Evolutionary conservation across 2,329 filamentous ascomycete species (phyloP).

Genomic region (Pseudogymnoascus sp.): DNA sequence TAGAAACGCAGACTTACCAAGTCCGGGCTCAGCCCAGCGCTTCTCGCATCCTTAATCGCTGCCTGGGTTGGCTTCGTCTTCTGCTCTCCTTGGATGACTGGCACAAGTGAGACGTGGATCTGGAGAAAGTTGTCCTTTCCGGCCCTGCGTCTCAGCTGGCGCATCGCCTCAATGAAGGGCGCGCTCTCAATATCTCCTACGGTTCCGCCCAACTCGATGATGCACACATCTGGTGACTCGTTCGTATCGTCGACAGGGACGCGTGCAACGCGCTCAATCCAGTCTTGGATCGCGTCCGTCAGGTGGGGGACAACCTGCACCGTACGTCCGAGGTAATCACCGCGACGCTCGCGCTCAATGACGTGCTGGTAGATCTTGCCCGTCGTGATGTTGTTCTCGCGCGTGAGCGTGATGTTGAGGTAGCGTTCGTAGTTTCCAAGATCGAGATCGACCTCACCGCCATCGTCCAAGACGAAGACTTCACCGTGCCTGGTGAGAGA

Average conservation of each 20-base stretch:
- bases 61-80: constrained; percentile 98
- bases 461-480: constrained; percentile 79
- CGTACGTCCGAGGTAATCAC: constrained; percentile 80
- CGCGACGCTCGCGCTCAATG: constrained; percentile 59
- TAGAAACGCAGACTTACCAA: constrained; percentile 40
- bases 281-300: constrained; percentile 84
- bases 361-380: constrained; percentile 93
- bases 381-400: constrained; percentile 93
- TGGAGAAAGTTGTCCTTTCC: constrained; percentile 76
- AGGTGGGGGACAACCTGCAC: constrained; percentile 90
- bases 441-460: constrained; percentile 68
- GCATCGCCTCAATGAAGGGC: constrained; percentile 81
- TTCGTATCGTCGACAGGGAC: constrained; percentile 80
- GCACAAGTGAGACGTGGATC: constrained; percentile 84
- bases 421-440: constrained; percentile 74
- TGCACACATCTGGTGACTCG: constrained; percentile 82
- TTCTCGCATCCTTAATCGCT: constrained; percentile 75
- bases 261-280: constrained; percentile 78
- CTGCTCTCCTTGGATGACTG: constrained; percentile 59
- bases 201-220: constrained; percentile 58
- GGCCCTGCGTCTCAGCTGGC: constrained; percentile 63
- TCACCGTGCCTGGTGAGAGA: constrained; percentile 65
- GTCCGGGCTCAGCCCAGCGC: constrained; percentile 57
- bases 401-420: constrained; percentile 69
- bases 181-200: constrained; percentile 78